Conservation (phyloP, 805 yeast species). For the Yarrowia yakushimensis region DNA sequence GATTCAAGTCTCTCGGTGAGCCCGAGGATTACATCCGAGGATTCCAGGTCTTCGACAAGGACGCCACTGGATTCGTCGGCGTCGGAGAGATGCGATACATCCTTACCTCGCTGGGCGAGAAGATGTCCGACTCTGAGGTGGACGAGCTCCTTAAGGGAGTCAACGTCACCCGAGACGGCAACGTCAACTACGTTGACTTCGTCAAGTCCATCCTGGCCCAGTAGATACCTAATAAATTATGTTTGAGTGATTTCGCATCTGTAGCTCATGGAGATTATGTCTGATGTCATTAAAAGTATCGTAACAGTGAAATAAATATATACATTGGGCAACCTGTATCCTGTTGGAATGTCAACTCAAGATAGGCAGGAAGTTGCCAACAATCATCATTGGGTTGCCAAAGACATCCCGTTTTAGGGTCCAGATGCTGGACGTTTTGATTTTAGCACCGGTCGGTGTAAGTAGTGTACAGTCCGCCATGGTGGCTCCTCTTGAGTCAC, state of each 20-base stretch:
- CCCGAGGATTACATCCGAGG: slow-evolving; percentile 92
- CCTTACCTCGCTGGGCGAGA: slow-evolving; percentile 93
- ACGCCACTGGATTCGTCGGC: slow-evolving; percentile 90
- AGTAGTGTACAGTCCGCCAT: slow-evolving; percentile 81
- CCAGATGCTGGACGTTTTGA: slow-evolving; percentile 84
- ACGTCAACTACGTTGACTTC: slow-evolving; percentile 87
- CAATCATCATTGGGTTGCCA: slow-evolving; percentile 95
- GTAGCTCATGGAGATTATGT: neutral
- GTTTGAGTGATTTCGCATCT: neutral
- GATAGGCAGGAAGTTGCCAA: slow-evolving; percentile 89
- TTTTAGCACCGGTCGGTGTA: slow-evolving; percentile 41
- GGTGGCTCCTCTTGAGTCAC: slow-evolving; percentile 84
- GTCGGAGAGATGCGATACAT: slow-evolving; percentile 96
- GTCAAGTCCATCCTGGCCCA: slow-evolving; percentile 92
- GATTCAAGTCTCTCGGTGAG: slow-evolving; percentile 81
- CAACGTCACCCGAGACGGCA: slow-evolving; percentile 87
- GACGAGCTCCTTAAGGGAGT: slow-evolving; percentile 96
- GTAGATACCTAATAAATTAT: slow-evolving; percentile 39
- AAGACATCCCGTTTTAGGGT: slow-evolving; percentile 92
- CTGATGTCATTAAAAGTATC: too few relatives aligned
- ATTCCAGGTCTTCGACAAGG: slow-evolving; percentile 97
- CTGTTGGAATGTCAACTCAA: slow-evolving; percentile 25
- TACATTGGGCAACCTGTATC: neutral
- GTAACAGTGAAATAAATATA: neutral
- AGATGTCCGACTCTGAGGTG: slow-evolving; percentile 83